phyloP scores from a whole-genome alignment of 2,329 filamentous ascomycete genomes.

The Ustulina deusta region DNA sequence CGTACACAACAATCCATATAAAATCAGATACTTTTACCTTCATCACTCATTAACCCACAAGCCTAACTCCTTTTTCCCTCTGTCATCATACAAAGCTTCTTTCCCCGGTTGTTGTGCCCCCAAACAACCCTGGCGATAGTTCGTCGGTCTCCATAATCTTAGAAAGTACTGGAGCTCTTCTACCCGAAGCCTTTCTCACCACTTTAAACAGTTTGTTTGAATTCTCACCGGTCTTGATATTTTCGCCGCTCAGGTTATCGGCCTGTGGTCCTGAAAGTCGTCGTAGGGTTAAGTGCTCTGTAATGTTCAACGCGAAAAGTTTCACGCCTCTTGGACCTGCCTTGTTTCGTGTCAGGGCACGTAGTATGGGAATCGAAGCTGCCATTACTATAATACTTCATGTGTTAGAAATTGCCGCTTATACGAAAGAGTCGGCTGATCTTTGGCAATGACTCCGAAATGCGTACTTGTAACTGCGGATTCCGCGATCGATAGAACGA shows the following conservation, averaged over 20 bases:
- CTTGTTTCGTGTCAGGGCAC: slow-evolving; percentile 44
- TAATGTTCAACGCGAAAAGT: slow-evolving; percentile 35
- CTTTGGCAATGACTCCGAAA: not conserved
- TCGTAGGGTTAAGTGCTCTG: slow-evolving; percentile 32
- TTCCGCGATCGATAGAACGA: slow-evolving; percentile 44
- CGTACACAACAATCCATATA: not conserved
- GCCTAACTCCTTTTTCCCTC: not conserved
- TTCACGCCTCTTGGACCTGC: slow-evolving; percentile 11
- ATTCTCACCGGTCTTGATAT: not conserved
- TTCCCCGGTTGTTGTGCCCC: slow-evolving; percentile 7
- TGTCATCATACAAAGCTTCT: slow-evolving; percentile 32
- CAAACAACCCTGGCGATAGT: slow-evolving; percentile 3
- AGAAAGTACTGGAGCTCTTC: slow-evolving; percentile 31
- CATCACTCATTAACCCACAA: too few species aligned
- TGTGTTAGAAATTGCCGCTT: not conserved
- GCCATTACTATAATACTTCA: slow-evolving; percentile 43
- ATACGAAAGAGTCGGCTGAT: too few species aligned
- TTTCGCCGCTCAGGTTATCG: not conserved
- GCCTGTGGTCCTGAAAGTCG: slow-evolving; percentile 10
- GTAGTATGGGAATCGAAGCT: slow-evolving; percentile 49
- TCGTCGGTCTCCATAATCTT: slow-evolving; percentile 38
- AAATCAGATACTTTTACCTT: too few species aligned
- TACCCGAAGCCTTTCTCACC: slow-evolving; percentile 2
- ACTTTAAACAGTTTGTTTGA: slow-evolving; percentile 21
- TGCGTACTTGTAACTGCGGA: slow-evolving; percentile 44